Evolutionary conservation across 805 yeast genomes (phyloP).

Genomic region (Hanseniaspora jakobsenii): DNA sequence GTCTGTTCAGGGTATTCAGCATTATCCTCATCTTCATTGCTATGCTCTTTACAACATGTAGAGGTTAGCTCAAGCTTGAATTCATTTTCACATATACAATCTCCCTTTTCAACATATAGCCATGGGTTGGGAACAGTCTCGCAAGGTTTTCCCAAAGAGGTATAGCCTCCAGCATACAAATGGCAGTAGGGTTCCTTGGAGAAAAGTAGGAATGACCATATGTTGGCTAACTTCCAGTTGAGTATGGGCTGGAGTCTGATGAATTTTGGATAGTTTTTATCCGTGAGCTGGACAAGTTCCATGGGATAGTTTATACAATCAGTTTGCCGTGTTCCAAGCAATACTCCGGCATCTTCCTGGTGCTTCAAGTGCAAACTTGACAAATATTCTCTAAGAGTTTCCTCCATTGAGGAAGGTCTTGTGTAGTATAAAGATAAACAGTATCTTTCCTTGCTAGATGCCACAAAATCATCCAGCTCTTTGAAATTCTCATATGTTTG

Average conservation of each 20-base stretch:
- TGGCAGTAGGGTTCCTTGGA: slow-evolving; percentile 55
- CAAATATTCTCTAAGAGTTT: not conserved
- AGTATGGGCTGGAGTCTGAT: slow-evolving; percentile 76
- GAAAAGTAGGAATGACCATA: slow-evolving; percentile 70
- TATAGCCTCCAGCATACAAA: slow-evolving; percentile 73
- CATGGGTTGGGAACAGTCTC: slow-evolving; percentile 65
- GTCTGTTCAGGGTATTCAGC: too few species aligned
- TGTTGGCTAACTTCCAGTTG: slow-evolving; percentile 71
- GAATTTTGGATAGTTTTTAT: slow-evolving; percentile 84
- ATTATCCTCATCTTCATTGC: too few species aligned
- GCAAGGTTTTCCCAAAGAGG: slow-evolving; percentile 73
- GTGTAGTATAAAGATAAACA: slow-evolving; percentile 34
- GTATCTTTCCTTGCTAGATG: slow-evolving; percentile 41
- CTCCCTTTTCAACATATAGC: slow-evolving; percentile 24
- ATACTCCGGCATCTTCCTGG: slow-evolving; percentile 46
- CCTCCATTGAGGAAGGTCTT: slow-evolving; percentile 18
- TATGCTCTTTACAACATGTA: slow-evolving; percentile 3
- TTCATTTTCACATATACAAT: slow-evolving; percentile 16
- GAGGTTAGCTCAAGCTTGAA: slow-evolving; percentile 16
- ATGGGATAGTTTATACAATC: slow-evolving; percentile 65
- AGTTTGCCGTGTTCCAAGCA: slow-evolving; percentile 77
- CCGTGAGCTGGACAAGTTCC: slow-evolving; percentile 52
- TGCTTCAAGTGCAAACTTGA: not conserved
- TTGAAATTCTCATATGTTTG: slow-evolving; percentile 62
- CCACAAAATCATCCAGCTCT: slow-evolving; percentile 57